Evolutionary conservation across 2,329 filamentous ascomycete species (phyloP), one percentile per base, ranked within the genome.

Genomic region (Davidsoniella eucalypti): DNA sequence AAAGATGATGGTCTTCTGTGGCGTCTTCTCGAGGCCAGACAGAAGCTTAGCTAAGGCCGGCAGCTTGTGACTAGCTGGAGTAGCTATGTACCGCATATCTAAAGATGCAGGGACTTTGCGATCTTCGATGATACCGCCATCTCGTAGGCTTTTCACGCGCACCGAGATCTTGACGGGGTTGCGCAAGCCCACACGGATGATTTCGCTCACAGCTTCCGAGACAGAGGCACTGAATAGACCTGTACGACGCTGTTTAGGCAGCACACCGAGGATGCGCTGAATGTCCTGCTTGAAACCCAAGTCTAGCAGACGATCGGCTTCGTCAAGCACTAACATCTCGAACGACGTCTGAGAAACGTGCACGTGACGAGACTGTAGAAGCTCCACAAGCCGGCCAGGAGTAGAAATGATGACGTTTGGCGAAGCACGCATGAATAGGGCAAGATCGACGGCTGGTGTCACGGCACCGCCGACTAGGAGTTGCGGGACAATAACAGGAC

Each of bases 81-180:
- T 78, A 2, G 84, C 66, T 25, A 93, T 66, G 60, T 95, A 95
- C 23, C 82, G 80, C 80, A 96, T 90, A 63, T 88, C 82, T n/a
- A 98, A 68, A 65, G 86, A 92, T 36, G 88, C 87, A 6, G 92
- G 92, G 0, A 88, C 96, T 55, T 82, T 80, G 60, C 88, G 83
- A 62, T 96, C 90, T 55, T 90, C 80, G 17, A 79, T 65, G 4
- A 75, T 61, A 1, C 76, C 75, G 17, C 84, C 85, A 17, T 70
- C 71, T 68, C 76, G 69, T 65, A 78, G 61, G 26, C 77, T 79
- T 65, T 88, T 92, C 49, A 98, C 92, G 58, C 90, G 92, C 47
- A 96, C 92, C 9, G 85, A 82, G 54, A 98, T 87, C 60, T 93
- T 93, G 58, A 95, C 88, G 0, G 92, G 92, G 64, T 98, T 96